Conservation (phyloP, 1,284 basidiomycete species). For the Fomitopsis palustris region DNA sequence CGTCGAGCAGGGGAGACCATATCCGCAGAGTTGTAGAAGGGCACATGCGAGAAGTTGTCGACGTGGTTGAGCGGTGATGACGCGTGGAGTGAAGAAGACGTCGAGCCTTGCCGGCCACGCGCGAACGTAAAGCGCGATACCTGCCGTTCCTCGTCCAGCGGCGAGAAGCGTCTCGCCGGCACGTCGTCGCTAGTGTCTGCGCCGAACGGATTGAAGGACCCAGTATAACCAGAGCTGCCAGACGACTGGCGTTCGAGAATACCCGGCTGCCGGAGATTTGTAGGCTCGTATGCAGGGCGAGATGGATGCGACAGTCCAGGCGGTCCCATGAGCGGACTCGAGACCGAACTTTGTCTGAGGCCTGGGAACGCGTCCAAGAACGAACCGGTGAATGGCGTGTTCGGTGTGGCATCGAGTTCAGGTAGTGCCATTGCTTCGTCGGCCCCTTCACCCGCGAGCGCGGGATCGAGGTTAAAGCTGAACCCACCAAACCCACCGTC, state of each 20-base stretch:
- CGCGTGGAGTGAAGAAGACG: conserved; percentile 58
- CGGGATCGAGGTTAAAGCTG: conserved; percentile 80
- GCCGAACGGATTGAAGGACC: conserved; percentile 77
- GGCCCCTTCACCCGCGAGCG: conserved; percentile 52
- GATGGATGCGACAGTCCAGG: conserved; percentile 49
- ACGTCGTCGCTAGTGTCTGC: conserved; percentile 46
- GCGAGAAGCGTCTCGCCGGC: conserved; percentile 27
- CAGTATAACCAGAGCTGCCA: conserved; percentile 54
- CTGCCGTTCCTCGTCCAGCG: conserved; percentile 68
- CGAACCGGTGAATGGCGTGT: conserved; percentile 52
- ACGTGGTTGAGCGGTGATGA: conserved; percentile 52
- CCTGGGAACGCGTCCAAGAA: conserved; percentile 68
- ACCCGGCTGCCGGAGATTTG: conserved; percentile 31
- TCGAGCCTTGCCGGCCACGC: conserved; percentile 62
- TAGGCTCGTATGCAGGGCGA: conserved; percentile 53
- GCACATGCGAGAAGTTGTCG: conserved; percentile 41
- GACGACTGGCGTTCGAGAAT: conserved; percentile 44
- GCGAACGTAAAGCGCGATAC: conserved; percentile 85
- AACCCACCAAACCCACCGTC: conserved; percentile 61
- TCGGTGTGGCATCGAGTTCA: conserved; percentile 51
- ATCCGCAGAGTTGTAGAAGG: conserved; percentile 42
- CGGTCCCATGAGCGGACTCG: conserved; percentile 40
- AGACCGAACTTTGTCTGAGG: conserved; percentile 36
- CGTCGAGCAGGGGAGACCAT: conserved; percentile 32
- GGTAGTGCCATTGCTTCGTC: conserved; percentile 41